A percentile compares a stretch with the other conserved stretches of the same genome.
Conservation (phyloP, 2,329 filamentous ascomycete species). For the Rosellinia necatrix region DNA sequence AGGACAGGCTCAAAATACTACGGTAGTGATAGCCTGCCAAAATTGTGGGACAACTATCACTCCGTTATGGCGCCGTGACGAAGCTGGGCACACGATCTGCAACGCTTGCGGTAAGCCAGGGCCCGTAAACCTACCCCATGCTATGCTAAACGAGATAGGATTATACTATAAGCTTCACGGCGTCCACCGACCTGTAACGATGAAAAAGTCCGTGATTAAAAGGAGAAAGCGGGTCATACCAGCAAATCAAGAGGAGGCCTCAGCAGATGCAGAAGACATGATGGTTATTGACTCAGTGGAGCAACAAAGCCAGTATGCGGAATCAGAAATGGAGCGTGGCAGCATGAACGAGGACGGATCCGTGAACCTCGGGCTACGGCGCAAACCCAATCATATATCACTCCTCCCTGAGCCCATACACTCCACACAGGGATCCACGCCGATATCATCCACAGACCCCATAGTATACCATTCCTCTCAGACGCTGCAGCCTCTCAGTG, state of each 20-base stretch:
- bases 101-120: constrained; percentile 86
- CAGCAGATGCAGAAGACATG: constrained; percentile 45
- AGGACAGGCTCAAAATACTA: constrained; percentile 51
- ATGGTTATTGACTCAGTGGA: constrained; percentile 55
- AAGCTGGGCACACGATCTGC: constrained; percentile 94
- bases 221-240: constrained; percentile 92
- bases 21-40: constrained; percentile 86
- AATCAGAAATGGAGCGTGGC: constrained; percentile 55
- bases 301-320: constrained; percentile 44
- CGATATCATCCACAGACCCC: constrained; percentile 51
- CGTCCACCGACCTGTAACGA: constrained; percentile 89
- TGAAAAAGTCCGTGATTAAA: constrained; percentile 99
- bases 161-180: constrained; percentile 97
- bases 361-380: constrained; percentile 63
- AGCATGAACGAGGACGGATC: constrained; percentile 67
- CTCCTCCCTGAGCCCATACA: constrained; percentile 53
- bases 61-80: constrained; percentile 91
- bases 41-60: constrained; percentile 98
- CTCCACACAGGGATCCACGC: constrained; percentile 50
- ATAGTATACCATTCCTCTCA: constrained; percentile 57
- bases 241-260: constrained; percentile 58
- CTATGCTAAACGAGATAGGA: constrained; percentile 57
- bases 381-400: constrained; percentile 52
- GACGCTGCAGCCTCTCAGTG: constrained; percentile 45
- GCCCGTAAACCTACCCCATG: background rate